Percentiles rank a stretch among this genome's conserved stretches.
Conservation (phyloP, 2,329 filamentous ascomycete species). For the Zymoseptoria crescenta region DNA sequence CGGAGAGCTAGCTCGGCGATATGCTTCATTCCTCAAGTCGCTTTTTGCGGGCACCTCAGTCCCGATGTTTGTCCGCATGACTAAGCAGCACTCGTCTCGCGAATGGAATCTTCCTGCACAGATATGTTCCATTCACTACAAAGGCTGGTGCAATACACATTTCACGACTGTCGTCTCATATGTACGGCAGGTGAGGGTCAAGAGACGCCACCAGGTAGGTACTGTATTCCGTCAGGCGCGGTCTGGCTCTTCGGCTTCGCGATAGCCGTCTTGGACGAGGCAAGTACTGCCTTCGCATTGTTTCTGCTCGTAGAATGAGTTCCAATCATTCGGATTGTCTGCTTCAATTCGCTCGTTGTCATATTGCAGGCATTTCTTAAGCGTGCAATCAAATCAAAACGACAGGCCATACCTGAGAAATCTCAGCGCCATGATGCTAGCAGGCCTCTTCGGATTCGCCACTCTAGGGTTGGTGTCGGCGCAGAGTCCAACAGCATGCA, state of each 20-base stretch:
- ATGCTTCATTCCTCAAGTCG: no score
- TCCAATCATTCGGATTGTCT: not conserved
- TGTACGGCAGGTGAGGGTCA: not conserved
- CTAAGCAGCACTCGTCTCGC: not conserved
- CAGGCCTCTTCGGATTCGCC: not conserved
- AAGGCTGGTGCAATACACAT: no score
- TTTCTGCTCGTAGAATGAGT: not conserved
- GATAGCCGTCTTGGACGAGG: not conserved
- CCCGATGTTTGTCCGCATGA: not conserved
- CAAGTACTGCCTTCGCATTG: not conserved
- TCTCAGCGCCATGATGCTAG: not conserved
- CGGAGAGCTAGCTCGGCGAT: no score
- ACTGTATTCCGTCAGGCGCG: not conserved
- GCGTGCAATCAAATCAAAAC: not conserved
- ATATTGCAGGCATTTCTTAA: not conserved
- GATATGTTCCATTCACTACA: no score
- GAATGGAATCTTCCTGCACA: no score
- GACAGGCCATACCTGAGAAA: not conserved
- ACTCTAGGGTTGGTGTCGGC: slow-evolving; percentile 8
- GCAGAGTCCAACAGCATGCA: slow-evolving; percentile 38
- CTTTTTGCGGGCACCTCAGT: no score
- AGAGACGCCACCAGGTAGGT: not conserved
- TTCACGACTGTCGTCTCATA: no score
- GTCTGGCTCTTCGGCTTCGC: not conserved
- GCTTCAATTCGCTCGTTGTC: not conserved